Conservation (phyloP, 2,329 filamentous ascomycete species). For the Penicillium sp. region DNA sequence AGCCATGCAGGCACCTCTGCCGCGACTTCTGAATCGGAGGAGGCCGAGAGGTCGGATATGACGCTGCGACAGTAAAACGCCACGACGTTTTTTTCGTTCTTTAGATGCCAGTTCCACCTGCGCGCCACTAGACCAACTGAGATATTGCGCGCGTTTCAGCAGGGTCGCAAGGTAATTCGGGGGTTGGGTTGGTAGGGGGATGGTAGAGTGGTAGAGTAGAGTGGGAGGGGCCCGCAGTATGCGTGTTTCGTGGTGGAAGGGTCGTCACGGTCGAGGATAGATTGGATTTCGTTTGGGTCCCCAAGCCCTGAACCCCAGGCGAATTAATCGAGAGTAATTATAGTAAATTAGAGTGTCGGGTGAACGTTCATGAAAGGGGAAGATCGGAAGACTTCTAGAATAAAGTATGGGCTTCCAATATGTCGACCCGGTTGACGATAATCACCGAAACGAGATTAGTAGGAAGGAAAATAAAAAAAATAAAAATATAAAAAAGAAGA, state of each 20-base stretch:
- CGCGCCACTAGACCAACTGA: slow-evolving; percentile 12
- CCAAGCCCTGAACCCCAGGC: slow-evolving; percentile 3
- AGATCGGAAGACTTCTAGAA: slow-evolving; percentile 4
- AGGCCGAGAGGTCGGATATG: slow-evolving; percentile 8
- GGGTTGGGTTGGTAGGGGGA: not conserved
- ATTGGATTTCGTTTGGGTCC: slow-evolving; percentile 14
- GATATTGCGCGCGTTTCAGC: slow-evolving; percentile 24
- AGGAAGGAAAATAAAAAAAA: slow-evolving; percentile 4
- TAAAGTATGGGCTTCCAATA: slow-evolving; percentile 13
- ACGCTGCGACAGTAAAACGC: slow-evolving; percentile 14
- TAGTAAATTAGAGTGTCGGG: slow-evolving; percentile 19
- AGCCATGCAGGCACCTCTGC: slow-evolving; percentile 20
- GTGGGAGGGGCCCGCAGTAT: slow-evolving; percentile 4
- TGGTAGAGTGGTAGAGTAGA: not conserved
- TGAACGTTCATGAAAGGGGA: slow-evolving; percentile 11
- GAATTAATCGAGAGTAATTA: slow-evolving; percentile 27
- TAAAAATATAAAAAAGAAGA: slow-evolving; percentile 14
- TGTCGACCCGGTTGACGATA: slow-evolving; percentile 9
- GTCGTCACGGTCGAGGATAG: slow-evolving; percentile 18
- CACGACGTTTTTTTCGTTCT: not conserved
- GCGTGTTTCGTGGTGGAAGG: not conserved
- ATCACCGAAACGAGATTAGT: slow-evolving; percentile 16
- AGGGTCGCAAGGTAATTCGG: slow-evolving; percentile 1
- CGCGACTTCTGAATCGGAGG: not conserved
- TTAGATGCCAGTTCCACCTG: slow-evolving; percentile 11